phyloP scores from a whole-genome alignment of 139 green algal species.

The Volvox reticuliferus region DNA sequence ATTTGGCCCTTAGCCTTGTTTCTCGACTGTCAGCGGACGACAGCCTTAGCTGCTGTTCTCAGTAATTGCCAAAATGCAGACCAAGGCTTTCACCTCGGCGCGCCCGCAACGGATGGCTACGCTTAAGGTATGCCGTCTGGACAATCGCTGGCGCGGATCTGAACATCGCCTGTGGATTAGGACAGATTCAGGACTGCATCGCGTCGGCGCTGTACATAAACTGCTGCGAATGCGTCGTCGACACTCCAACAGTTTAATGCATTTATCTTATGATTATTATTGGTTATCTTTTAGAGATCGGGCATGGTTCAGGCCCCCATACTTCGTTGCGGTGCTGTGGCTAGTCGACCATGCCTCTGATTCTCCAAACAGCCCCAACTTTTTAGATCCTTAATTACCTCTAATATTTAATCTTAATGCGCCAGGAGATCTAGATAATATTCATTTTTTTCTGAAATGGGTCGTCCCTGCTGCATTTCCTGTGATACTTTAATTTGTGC shows the following conservation, averaged over 20 bases:
- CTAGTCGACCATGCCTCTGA: too few relatives aligned
- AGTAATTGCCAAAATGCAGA: slow-evolving; percentile 25
- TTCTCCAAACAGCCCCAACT: background rate
- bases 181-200: background rate
- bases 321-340: too few relatives aligned
- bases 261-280: background rate
- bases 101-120: slow-evolving; percentile 18
- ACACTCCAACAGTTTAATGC: background rate
- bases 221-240: too few relatives aligned
- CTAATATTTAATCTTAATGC: background rate
- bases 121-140: slow-evolving; percentile 13
- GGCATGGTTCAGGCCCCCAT: background rate
- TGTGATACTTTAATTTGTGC: background rate
- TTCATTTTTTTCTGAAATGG: background rate
- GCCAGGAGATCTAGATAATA: slow-evolving; percentile 1
- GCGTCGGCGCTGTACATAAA: background rate
- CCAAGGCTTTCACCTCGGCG: slow-evolving; percentile 47
- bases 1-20: background rate
- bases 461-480: background rate
- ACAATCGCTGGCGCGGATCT: background rate
- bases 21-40: background rate
- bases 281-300: background rate
- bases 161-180: background rate
- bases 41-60: background rate
- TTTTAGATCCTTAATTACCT: background rate